Evolutionary conservation across 177 flowering plant genomes (phyloP).

Genomic region (Vitis hybrid): DNA sequence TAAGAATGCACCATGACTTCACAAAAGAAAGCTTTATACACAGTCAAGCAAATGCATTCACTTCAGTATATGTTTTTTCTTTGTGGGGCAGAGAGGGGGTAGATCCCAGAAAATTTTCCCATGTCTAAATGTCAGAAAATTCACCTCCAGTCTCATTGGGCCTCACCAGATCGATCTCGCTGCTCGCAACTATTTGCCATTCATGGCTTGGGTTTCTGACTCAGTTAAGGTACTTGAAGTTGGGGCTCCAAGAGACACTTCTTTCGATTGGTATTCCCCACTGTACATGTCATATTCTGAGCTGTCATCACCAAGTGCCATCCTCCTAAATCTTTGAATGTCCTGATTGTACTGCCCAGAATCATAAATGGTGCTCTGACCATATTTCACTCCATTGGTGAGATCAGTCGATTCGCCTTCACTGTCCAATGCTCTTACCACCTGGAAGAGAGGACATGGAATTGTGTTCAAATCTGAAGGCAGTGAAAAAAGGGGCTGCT

Average conservation of each 20-base stretch:
- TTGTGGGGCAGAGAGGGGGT: too few species aligned
- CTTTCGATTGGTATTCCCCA: slow-evolving; percentile 22
- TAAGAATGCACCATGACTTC: too few species aligned
- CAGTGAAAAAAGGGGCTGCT: too few species aligned
- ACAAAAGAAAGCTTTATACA: too few species aligned
- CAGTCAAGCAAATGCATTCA: too few species aligned
- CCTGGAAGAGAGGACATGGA: slow-evolving; percentile 29
- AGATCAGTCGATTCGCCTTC: slow-evolving; percentile 54
- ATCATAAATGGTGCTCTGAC: slow-evolving; percentile 52
- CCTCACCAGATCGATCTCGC: too few species aligned
- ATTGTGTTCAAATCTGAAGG: background rate
- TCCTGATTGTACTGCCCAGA: slow-evolving; percentile 47
- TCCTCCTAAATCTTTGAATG: slow-evolving; percentile 39
- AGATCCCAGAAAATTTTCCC: too few species aligned
- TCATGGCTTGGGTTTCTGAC: slow-evolving; percentile 9
- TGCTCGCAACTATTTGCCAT: too few species aligned
- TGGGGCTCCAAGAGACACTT: background rate
- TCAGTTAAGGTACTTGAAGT: slow-evolving; percentile 5
- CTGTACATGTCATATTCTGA: slow-evolving; percentile 23
- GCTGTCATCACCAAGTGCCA: slow-evolving; percentile 39
- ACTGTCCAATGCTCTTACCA: slow-evolving; percentile 58
- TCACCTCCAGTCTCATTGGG: too few species aligned
- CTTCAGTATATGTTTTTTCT: too few species aligned
- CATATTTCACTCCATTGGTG: slow-evolving; percentile 58
- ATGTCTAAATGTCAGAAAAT: too few species aligned